A percentile compares a stretch with the other conserved stretches of the same genome.
These are phyloP conservation scores for Glaciozyma martinii DNA, from an alignment of 768 basidiomycete species.

Conservation along the genomic window DNA sequence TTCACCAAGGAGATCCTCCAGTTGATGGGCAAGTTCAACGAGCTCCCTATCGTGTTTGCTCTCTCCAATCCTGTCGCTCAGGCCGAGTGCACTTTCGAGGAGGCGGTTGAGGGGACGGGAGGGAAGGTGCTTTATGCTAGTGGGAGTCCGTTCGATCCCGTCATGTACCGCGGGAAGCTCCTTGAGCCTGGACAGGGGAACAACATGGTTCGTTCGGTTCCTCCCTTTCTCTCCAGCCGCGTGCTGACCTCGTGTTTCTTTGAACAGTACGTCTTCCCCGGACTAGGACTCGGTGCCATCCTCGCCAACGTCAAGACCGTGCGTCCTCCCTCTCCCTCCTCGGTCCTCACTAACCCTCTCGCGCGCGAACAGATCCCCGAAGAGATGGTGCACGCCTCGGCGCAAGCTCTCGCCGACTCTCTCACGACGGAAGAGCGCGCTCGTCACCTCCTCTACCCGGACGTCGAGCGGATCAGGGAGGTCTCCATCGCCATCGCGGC, in stretches of 20 bases:
- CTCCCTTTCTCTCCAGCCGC: background rate
- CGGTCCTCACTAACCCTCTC: background rate
- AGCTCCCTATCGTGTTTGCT: conserved; percentile 82
- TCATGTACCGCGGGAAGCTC: conserved; percentile 49
- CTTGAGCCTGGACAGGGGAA: conserved; percentile 83
- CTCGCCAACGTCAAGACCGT: conserved; percentile 52
- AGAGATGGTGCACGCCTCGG: conserved; percentile 79
- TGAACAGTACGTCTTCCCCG: conserved; percentile 38
- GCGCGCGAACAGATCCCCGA: conserved; percentile 52
- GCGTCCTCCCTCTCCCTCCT: too few relatives aligned
- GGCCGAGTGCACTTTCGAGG: conserved; percentile 63
- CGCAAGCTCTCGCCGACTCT: conserved; percentile 66
- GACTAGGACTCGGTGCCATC: conserved; percentile 58
- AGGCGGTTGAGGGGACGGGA: conserved; percentile 61
- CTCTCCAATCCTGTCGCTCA: conserved; percentile 62
- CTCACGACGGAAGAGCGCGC: conserved; percentile 61
- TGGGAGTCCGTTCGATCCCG: conserved; percentile 72
- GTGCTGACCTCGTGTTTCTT: background rate
- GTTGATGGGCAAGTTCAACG: conserved; percentile 68
- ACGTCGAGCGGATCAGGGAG: conserved; percentile 69
- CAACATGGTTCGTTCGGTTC: conserved; percentile 66
- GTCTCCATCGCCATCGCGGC: conserved; percentile 67
- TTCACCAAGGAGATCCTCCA: conserved; percentile 64
- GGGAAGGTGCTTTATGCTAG: conserved; percentile 65
- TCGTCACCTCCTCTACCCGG: conserved; percentile 67